Evolutionary conservation across 2,329 filamentous ascomycete species (phyloP), one percentile per base, ranked within the genome.

Genomic region (Colletotrichum limetticola): DNA sequence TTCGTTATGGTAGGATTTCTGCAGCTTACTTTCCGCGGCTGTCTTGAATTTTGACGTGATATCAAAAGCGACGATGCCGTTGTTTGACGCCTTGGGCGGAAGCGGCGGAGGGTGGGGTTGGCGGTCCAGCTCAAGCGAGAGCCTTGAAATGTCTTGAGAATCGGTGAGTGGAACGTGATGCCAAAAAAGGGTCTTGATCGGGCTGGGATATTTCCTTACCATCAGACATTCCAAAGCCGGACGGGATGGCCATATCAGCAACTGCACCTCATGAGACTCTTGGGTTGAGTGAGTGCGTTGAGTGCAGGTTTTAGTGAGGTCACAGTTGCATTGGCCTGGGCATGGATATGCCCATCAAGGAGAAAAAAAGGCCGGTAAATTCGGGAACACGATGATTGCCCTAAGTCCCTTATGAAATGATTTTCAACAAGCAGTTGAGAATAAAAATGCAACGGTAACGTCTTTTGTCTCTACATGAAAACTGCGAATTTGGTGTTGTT

Each of bases 41-140:
- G 84, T 77, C 6, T 80, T 79, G 76, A 92, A 92, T 74, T 85
- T 85, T 22, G 86, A 79, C 1, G 90, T 92, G 65, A 93, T 90
- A 77, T 92, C 90, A 30, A 85, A 83, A 49, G 88, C 83, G 67
- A 91, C 80, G 28, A 92, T 81, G 52, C 90, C 89, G 11, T 85
- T 82, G 65, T 83, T 83, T 28, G 81, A 80, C 32, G 86, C 82
- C 58, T 80, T 81, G 24, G 85, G 84, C 60, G 42, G 42, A 46
- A 84, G 81, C 35, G 84, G 84, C 53, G 83, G 78, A 64, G 76
- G 78, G 37, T 78, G 76, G 66, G 76, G 75, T 72, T 81, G 79
- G 68, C 75, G 68, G 56, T 76, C 78, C 61, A 83, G 79, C 66
- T 80, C 79, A 57, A 86, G 79, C 49, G 83, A 85, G 65, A 86